These are phyloP conservation scores for Austroboletus niveus DNA, from an alignment of 1,284 basidiomycete genomes.

Conservation along the genomic window DNA sequence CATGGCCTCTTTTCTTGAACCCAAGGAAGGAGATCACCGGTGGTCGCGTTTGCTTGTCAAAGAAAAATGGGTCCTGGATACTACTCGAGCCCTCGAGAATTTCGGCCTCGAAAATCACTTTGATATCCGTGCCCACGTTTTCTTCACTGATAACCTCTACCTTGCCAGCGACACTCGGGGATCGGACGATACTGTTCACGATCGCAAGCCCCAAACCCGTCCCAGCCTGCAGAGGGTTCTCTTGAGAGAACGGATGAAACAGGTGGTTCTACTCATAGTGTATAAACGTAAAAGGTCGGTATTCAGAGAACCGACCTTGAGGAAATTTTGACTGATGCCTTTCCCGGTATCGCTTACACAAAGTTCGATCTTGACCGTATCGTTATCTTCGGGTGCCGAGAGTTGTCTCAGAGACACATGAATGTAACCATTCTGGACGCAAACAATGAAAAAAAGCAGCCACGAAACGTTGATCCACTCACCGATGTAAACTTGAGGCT, in stretches of 20 bases:
- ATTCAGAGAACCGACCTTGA: slow-evolving; percentile 54
- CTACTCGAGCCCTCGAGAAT: slow-evolving; percentile 42
- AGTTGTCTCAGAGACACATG: slow-evolving; percentile 83
- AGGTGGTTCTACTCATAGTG: slow-evolving; percentile 71
- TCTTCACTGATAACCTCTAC: slow-evolving; percentile 88
- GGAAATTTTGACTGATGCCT: slow-evolving; percentile 85
- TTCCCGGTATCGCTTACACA: slow-evolving; percentile 91
- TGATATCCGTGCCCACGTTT: slow-evolving; percentile 91
- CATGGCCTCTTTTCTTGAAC: slow-evolving; percentile 68
- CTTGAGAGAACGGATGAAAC: slow-evolving; percentile 96
- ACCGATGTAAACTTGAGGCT: slow-evolving; percentile 90
- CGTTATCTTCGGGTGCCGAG: slow-evolving; percentile 49
- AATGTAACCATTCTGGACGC: slow-evolving; percentile 74
- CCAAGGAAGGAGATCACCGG: slow-evolving; percentile 70
- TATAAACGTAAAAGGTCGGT: slow-evolving; percentile 11
- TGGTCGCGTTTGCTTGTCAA: slow-evolving; percentile 44
- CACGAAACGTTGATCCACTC: slow-evolving; percentile 16
- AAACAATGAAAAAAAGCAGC: slow-evolving; percentile 9
- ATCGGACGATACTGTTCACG: slow-evolving; percentile 89
- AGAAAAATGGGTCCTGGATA: slow-evolving; percentile 45
- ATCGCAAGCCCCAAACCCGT: slow-evolving; percentile 97
- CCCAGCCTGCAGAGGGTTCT: slow-evolving; percentile 87
- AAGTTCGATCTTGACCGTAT: slow-evolving; percentile 78
- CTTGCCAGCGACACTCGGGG: slow-evolving; percentile 84
- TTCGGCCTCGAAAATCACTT: slow-evolving; percentile 82